Evolutionary conservation across 345 rosid genomes (phyloP).

Genomic region (Lenwebbia sp.): DNA sequence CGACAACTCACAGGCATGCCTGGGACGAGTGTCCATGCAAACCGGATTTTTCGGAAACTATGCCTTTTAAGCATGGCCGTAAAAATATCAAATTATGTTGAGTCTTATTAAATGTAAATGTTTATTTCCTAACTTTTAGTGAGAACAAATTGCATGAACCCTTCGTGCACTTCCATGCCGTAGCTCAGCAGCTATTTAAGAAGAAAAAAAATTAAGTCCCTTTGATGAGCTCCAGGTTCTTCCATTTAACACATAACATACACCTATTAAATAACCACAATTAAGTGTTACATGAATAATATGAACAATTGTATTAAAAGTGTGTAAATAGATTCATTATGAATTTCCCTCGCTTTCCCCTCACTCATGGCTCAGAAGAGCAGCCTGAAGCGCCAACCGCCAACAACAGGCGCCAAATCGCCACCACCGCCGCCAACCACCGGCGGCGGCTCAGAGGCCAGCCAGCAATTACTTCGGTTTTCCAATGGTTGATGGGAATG

Average conservation of each 20-base stretch:
- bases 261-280: neutral
- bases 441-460: neutral
- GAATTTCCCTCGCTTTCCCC: neutral
- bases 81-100: neutral
- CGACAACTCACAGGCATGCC: neutral
- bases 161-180: neutral
- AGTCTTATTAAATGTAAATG: neutral
- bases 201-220: neutral
- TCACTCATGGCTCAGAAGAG: neutral
- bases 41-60: neutral
- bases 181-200: neutral
- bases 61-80: accelerated
- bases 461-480: neutral
- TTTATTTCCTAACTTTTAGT: neutral
- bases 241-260: neutral
- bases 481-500: neutral
- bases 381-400: neutral
- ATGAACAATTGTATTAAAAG: neutral
- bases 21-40: neutral
- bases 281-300: neutral
- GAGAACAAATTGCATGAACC: neutral
- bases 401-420: neutral
- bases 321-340: neutral
- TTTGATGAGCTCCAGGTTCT: neutral
- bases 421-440: accelerated